Conservation (phyloP, 2,329 filamentous ascomycete genomes). For the Epichloe baconii region DNA sequence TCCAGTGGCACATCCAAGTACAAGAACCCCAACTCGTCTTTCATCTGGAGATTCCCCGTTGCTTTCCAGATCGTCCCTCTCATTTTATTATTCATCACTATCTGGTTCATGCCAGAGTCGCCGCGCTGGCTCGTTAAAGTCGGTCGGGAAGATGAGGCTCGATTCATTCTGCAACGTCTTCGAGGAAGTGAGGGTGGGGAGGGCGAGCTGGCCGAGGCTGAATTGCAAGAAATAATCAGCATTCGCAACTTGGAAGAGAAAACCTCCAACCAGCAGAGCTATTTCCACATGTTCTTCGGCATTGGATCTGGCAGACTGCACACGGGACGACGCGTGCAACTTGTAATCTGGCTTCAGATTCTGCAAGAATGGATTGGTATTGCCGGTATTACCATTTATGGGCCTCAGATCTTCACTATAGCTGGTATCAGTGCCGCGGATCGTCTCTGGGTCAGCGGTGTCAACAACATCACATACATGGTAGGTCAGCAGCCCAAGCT, state of each 20-base stretch:
- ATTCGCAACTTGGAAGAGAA: conserved; percentile 51
- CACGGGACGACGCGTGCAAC: conserved; percentile 52
- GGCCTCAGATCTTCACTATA: conserved; percentile 48
- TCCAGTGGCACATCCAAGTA: conserved; percentile 42
- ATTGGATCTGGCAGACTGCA: conserved; percentile 52
- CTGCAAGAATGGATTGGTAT: conserved; percentile 61
- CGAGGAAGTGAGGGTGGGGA: conserved; percentile 45
- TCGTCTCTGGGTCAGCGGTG: conserved; percentile 49
- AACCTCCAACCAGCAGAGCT: conserved; percentile 42
- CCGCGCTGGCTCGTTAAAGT: conserved; percentile 55
- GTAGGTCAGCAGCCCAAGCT: conserved; percentile 1
- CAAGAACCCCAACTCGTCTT: conserved; percentile 40
- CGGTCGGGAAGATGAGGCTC: conserved; percentile 52
- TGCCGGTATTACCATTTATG: conserved; percentile 52
- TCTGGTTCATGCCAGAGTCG: conserved; percentile 59
- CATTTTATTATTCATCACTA: conserved; percentile 36
- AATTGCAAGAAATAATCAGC: conserved; percentile 55
- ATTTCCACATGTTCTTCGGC: conserved; percentile 54
- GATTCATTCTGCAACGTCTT: conserved; percentile 49
- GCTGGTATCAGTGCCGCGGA: conserved; percentile 50
- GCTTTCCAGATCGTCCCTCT: conserved; percentile 58
- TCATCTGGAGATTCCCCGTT: conserved; percentile 57
- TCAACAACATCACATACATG: conserved; percentile 39
- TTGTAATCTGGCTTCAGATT: conserved; percentile 60
- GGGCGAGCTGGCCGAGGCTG: conserved; percentile 39